Conservation (phyloP, 805 yeast genomes). For the Spathaspora gorwiae region DNA sequence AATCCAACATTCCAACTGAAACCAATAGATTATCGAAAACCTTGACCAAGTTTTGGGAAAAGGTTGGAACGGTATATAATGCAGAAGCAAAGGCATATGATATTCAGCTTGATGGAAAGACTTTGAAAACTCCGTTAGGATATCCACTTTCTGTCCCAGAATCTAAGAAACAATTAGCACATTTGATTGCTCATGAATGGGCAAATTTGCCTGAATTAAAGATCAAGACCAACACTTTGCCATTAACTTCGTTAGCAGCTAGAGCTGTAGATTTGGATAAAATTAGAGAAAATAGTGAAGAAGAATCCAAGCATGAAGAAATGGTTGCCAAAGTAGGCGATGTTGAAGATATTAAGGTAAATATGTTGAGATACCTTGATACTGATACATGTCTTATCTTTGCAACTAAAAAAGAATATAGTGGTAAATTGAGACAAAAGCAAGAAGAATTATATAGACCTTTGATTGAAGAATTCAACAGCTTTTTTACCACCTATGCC, state of each 20-base stretch:
- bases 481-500: conserved; percentile 44
- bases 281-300: conserved; percentile 24
- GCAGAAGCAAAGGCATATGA: conserved; percentile 33
- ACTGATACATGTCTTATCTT: conserved; percentile 90
- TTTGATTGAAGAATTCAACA: conserved; percentile 62
- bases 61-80: conserved; percentile 44
- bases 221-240: conserved; percentile 74
- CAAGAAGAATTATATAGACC: conserved; percentile 80
- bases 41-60: conserved; percentile 75
- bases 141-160: conserved; percentile 61
- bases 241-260: conserved; percentile 82
- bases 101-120: conserved; percentile 67
- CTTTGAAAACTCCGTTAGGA: conserved; percentile 84
- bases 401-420: conserved; percentile 75
- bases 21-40: conserved; percentile 70
- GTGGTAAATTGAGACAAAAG: conserved; percentile 72
- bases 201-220: conserved; percentile 56
- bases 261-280: conserved; percentile 72
- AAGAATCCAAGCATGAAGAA: conserved; percentile 37
- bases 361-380: conserved; percentile 77
- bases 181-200: conserved; percentile 86
- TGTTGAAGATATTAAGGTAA: conserved; percentile 50
- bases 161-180: conserved; percentile 58
- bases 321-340: conserved; percentile 55
- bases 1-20: conserved; percentile 52